Evolutionary conservation across 495 filamentous ascomycete genomes (phyloP), one percentile per base, ranked within the genome.

Genomic region (Parathielavia appendiculata): DNA sequence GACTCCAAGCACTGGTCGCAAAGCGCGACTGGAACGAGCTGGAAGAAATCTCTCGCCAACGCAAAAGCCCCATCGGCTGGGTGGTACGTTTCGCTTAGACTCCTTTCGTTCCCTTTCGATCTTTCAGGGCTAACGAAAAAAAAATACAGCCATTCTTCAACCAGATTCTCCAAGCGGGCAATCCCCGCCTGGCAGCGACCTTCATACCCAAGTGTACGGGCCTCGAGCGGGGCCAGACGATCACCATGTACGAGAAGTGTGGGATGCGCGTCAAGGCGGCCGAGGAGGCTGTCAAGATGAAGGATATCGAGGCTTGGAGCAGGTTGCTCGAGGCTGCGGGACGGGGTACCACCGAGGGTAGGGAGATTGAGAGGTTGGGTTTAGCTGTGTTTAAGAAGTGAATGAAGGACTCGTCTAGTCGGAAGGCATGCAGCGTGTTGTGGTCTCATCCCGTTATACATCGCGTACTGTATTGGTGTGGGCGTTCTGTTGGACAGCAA

Each of bases 161-260:
- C 70, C 89, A 92, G 64, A 82, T 88, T 48, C 72, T 97, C 7
- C 85, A 85, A 40, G 95, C 93, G 7, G 92, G 95, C 51, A 97
- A 98, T 69, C 86, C 89, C 22, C 88, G 91, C 54, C 76, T 95
- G 5, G 95, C 95, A 8, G 81, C 86, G 2, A 60, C 80, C 6
- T 98, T 96, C 68, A 83, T 97, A 48, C 87, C 90, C 11, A 98
- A 97, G 73, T 96, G 92, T 73, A 73, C 71, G 9, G 75, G 79
- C 20, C 75, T 80, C 11, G 79, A 82, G 49, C 66, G 69, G 4
- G 76, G 76, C 4, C 87, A 91, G 56, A 76, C 86, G 35, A 84
- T 96, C 52, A 85, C 89, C 66, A 96, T 97, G 93, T 97, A 90
- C 82, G 83, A 95, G 62, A 96, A 95, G 73, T 97, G 95, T 70